Conservation (phyloP, 257 asterid genomes). For the Primulina eburnea region DNA sequence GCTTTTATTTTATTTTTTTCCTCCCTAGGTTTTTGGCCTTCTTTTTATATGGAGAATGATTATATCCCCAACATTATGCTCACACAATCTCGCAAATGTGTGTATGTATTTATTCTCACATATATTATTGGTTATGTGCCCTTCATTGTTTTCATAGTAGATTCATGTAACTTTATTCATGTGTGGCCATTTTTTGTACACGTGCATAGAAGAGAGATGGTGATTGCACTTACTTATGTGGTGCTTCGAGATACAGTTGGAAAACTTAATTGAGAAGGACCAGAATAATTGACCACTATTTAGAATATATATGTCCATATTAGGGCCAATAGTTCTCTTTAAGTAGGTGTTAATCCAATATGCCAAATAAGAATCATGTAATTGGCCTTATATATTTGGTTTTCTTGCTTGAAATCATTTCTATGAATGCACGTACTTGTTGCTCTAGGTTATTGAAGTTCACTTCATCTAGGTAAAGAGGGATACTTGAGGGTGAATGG, state of each 20-base stretch:
- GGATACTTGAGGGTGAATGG: constrained; percentile 11
- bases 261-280: neutral
- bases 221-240: neutral
- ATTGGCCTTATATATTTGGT: constrained; percentile 4
- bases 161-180: neutral
- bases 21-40: neutral
- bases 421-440: neutral
- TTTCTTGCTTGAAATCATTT: neutral
- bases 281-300: neutral
- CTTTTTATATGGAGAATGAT: constrained; percentile 6
- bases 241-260: neutral
- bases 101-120: constrained; percentile 6
- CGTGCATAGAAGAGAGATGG: constrained; percentile 14
- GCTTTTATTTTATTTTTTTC: neutral
- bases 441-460: constrained; percentile 5
- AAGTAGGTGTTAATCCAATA: neutral
- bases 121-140: neutral
- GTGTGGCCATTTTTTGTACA: neutral
- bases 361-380: constrained; percentile 1
- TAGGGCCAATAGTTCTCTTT: neutral
- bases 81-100: neutral
- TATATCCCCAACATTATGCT: neutral
- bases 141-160: too few relatives aligned
- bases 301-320: constrained; percentile 2
- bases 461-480: constrained; percentile 16